Evolutionary conservation across 1,284 basidiomycete species (phyloP), one percentile per base, ranked within the genome.

Genomic region (Rugiboletus extremiorientalis): DNA sequence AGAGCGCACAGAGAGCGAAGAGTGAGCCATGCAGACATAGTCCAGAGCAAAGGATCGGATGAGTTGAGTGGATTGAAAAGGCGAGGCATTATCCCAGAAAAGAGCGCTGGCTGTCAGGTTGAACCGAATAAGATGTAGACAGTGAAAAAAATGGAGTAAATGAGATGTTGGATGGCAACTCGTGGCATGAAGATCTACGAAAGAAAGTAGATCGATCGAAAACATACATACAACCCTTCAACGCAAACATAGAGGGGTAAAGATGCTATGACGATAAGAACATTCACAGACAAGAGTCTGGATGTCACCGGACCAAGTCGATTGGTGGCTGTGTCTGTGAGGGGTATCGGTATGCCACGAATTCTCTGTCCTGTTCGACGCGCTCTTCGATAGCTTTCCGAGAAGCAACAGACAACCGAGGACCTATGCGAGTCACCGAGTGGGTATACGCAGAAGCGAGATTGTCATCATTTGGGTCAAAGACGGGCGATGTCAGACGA

Each of bases 261-360:
- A 20, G 38, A 50, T 53, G 56, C 25, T 22, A 42, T 54, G 50
- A 50, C 54, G 52, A 33, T 40, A 56, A 45, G 38, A 50, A 60
- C 47, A 38, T 41, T 38, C 36, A 41, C 33, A 52, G n/a, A 28
- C 16, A 38, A 46, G 30, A 41, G 30, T 33, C 33, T n/a, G 40
- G 20, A 52, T 42, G 54, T 68, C 70, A 86, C 67, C 81, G 81
- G 57, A 87, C 62, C 45, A 88, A 74, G 67, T 86, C 84, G 59
- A 63, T 10, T 82, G 74, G 53, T 74, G 79, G 65, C 58, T 88
- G 84, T 60, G 88, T 85, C 59, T 80, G 83, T 16, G 88, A 91
- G 12, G 91, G 91, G 72, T 92, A 92, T 38, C 90, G 83, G 70
- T 92, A 92, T 5, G 90, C 89, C 58, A 92, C 85, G 66, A 92